Evolutionary conservation across 495 filamentous ascomycete species (phyloP), one percentile per base, ranked within the genome.

Genomic region (Podospora sp.): DNA sequence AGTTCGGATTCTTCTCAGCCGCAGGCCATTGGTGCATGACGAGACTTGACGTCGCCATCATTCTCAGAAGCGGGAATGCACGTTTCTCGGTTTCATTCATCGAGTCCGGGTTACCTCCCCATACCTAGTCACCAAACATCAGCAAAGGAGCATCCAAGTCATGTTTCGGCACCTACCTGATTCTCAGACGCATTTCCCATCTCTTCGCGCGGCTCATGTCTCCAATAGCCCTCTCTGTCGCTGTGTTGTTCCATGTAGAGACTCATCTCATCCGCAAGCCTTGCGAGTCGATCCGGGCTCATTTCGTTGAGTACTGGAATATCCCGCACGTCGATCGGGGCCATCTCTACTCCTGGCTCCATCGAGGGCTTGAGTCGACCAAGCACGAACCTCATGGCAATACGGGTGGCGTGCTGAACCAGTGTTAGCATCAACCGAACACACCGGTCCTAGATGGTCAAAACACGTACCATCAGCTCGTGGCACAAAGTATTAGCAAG

Each of bases 401-500:
- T 46, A 6, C 40, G 40, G 16, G 16, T 46, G 14, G 40, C 40
- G 14, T 46, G 40, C 40, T 33, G 29, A 3, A 33, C 3, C 3
- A 33, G 29, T 33, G 8, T 33, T 33, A 33, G 29, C 29, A n/a
- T 33, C 29, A 33, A 8, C 29, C 29, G 8, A 3, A 33, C 29
- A 33, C 3, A 8, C 29, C 29, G n/a, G 29, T 33, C 4, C 4
- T 8, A 33, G 29, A 8, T 33, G 29, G n/a, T 33, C 29, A 4
- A 33, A 8, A 8, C 29, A 33, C 8, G 29, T 33, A 33, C 29
- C 29, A 1, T 71, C 20, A 78, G 59, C 51, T 80, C 78, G 36
- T 79, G 78, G 20, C 78, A n/a, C 6, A 80, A 4, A 12, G 69
- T 73, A n/a, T 24, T 36, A 1, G 77, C 77, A 21, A 80, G 25